Evolutionary conservation across 495 filamentous ascomycete species (phyloP).

Genomic region (Neurospora sp.): DNA sequence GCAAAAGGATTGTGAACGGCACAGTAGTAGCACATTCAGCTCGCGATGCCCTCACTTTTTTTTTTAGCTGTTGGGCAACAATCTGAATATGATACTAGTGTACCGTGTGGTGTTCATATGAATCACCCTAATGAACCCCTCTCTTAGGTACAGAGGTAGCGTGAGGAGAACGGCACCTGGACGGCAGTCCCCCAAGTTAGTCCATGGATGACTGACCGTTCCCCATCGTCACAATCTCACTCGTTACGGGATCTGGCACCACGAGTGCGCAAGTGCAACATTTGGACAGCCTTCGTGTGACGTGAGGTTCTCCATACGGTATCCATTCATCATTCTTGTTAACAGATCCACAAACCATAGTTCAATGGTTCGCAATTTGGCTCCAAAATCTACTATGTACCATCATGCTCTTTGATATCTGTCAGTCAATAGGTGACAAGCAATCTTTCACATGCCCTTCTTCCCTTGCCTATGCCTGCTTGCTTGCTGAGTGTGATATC

Average conservation of each 20-base stretch:
- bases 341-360: not conserved
- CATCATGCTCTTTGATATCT: not conserved
- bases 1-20: no score
- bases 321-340: not conserved
- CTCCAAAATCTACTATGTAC: not conserved
- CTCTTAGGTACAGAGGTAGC: no score
- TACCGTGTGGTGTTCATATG: not conserved
- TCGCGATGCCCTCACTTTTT: not conserved
- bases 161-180: no score
- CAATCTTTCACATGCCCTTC: not conserved
- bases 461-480: not conserved
- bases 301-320: not conserved
- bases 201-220: not conserved
- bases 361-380: not conserved
- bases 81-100: not conserved
- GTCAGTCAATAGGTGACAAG: no score
- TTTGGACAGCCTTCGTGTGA: not conserved
- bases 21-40: not conserved
- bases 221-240: not conserved
- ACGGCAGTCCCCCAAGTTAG: not conserved
- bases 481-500: not conserved
- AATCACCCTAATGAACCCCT: not conserved
- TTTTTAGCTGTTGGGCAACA: not conserved
- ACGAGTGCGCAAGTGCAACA: not conserved
- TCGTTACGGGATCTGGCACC: not conserved